Percentiles rank a stretch among this genome's conserved stretches.
Evolutionary conservation across 2,329 filamentous ascomycete genomes (phyloP).

Genomic region (Kalmusia sp.): DNA sequence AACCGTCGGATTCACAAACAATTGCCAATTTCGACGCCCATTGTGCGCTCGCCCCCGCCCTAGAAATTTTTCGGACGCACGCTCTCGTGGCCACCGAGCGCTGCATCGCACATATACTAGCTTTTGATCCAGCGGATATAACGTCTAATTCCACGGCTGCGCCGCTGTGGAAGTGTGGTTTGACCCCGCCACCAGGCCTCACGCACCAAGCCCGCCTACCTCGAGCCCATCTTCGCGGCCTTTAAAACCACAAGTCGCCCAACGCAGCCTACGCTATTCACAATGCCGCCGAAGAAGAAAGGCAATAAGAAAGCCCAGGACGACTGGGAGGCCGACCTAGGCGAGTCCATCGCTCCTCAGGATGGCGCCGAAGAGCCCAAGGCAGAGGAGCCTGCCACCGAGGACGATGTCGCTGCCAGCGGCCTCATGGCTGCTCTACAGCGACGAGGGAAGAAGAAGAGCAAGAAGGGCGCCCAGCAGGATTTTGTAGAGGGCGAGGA

Average conservation of each 20-base stretch:
- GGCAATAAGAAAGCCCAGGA: slow-evolving; percentile 85
- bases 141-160: slow-evolving; percentile 9
- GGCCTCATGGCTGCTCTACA: slow-evolving; percentile 58
- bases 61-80: slow-evolving; percentile 28
- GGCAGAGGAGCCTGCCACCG: slow-evolving; percentile 45
- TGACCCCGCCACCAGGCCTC: slow-evolving; percentile 5
- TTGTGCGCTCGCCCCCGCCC: slow-evolving; percentile 35
- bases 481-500: slow-evolving; percentile 76
- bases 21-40: slow-evolving; percentile 31
- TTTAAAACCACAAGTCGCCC: neutral
- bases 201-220: neutral
- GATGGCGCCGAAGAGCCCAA: slow-evolving; percentile 53
- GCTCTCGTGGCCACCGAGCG: slow-evolving; percentile 34
- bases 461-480: slow-evolving; percentile 74
- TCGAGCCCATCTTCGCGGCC: neutral
- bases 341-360: slow-evolving; percentile 74
- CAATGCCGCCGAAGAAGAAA: slow-evolving; percentile 96
- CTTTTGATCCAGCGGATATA: slow-evolving; percentile 13
- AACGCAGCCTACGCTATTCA: slow-evolving; percentile 30
- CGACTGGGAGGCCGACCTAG: slow-evolving; percentile 94
- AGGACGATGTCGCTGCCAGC: slow-evolving; percentile 57
- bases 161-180: slow-evolving; percentile 1
- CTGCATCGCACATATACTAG: slow-evolving; percentile 25
- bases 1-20: slow-evolving; percentile 10
- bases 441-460: slow-evolving; percentile 76